Evolutionary conservation across 2,329 filamentous ascomycete species (phyloP).

Genomic region (Elsinoe perseae): DNA sequence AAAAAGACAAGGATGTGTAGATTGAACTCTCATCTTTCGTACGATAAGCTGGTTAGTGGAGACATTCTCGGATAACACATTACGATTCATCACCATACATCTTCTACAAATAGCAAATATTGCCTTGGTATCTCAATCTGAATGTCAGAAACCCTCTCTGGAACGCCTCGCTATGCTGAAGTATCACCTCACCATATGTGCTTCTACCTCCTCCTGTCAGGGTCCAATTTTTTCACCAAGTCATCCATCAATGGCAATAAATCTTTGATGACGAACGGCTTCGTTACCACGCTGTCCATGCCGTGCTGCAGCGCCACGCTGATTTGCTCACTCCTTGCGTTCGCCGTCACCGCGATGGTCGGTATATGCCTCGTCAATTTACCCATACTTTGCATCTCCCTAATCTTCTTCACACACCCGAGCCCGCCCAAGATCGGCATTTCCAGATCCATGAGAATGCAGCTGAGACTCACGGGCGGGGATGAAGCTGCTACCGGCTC

Average conservation of each 20-base stretch:
- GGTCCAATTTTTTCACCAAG: slow-evolving; percentile 20
- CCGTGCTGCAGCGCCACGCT: slow-evolving; percentile 18
- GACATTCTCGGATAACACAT: neutral
- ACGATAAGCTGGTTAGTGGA: too few species aligned
- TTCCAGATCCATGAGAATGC: slow-evolving; percentile 35
- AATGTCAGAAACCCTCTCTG: neutral
- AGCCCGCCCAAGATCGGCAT: slow-evolving; percentile 75
- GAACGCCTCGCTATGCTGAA: neutral
- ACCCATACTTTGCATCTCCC: slow-evolving; percentile 50
- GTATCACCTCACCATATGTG: neutral
- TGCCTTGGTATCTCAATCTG: neutral
- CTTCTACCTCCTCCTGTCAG: slow-evolving; percentile 1
- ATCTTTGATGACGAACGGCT: slow-evolving; percentile 31
- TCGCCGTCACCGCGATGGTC: slow-evolving; percentile 66
- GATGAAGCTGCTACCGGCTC: neutral
- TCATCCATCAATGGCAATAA: slow-evolving; percentile 29
- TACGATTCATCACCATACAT: neutral
- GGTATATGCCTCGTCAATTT: slow-evolving; percentile 55
- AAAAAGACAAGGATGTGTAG: too few species aligned
- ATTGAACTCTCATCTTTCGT: too few species aligned
- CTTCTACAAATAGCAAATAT: neutral
- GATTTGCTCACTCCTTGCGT: slow-evolving; percentile 51
- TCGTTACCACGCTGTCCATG: slow-evolving; percentile 28
- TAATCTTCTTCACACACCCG: slow-evolving; percentile 58
- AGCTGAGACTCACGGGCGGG: neutral